Evolutionary conservation across 2,329 filamentous ascomycete species (phyloP), one percentile per base, ranked within the genome.

Genomic region (Coniosporium tulheliwenetii): DNA sequence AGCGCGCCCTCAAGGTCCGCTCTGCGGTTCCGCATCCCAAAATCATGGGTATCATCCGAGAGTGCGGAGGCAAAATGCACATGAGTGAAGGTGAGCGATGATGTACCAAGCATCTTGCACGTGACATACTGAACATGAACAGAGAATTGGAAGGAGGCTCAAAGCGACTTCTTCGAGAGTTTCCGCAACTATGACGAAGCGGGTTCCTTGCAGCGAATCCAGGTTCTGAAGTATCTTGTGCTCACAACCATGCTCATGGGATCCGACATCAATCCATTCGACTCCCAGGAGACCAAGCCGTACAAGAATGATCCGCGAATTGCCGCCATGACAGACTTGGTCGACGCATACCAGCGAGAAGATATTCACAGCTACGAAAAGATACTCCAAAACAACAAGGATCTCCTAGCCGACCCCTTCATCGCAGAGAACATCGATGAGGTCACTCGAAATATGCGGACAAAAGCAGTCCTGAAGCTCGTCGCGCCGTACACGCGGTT

Each of bases 401-500:
- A 95, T 55, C 79, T 98, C 19, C 70, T 96, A 33, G 77, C 81
- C 10, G 91, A 98, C 58, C 79, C 84, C 0, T 98, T 96, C 64
- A 98, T 98, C 51, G 89, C 89, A 26, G 91, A 96, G 64, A 96
- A 98, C 58, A 98, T 98, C 50, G 91, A 96, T 60, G 91, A 98
- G 64, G 89, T 98, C 43, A 98, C 89, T 40, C 83, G 91, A 36
- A 95, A 91, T 61, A 94, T 98, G 81, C 83, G 91, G 41, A 96
- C 87, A 48, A 95, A 95, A 69, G 89, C 87, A 1, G 79, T 96
- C 8, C 66, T 94, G 47, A 94, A 91, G 63, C 70, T 96, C 16
- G 91, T 96, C 47, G 86, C 86, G 4, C 91, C 91, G 0, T 98
- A 96, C 66, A 93, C 85, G 5, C 79, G 86, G 39, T 94, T 96